These are phyloP conservation scores for Abelmoschus esculentus DNA, from an alignment of 345 rosid species.

Conservation along the genomic window DNA sequence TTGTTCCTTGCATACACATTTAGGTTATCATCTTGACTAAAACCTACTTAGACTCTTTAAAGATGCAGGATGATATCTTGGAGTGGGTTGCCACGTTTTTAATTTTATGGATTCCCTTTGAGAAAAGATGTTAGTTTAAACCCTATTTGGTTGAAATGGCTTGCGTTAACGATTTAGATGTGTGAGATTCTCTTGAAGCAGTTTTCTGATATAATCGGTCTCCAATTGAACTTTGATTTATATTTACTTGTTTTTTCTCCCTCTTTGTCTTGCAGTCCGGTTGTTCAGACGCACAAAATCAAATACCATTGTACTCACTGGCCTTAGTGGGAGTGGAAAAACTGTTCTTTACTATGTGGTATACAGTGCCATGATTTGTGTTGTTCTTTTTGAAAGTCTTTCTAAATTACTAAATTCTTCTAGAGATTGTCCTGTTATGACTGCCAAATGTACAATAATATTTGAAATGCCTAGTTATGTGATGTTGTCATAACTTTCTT, in stretches of 20 bases:
- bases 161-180: neutral
- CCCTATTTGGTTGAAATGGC: slow-evolving; percentile 7
- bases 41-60: neutral
- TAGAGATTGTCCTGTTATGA: neutral
- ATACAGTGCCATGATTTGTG: slow-evolving; percentile 13
- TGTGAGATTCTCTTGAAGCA: neutral
- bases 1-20: neutral
- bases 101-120: neutral
- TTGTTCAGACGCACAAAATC: slow-evolving; percentile 48
- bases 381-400: slow-evolving; percentile 9
- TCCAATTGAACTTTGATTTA: neutral
- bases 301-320: slow-evolving; percentile 65
- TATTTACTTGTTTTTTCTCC: neutral
- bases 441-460: neutral
- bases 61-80: neutral
- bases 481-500: slow-evolving; percentile 8
- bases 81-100: neutral
- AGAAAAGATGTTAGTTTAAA: neutral
- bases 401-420: neutral
- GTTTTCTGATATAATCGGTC: neutral
- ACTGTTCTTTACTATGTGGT: slow-evolving; percentile 78
- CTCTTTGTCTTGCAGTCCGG: slow-evolving; percentile 34
- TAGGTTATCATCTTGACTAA: neutral
- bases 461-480: neutral
- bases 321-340: slow-evolving; percentile 83